Evolutionary conservation across 1,139 yeast species (phyloP), one percentile per base, ranked within the genome.

Genomic region (Magnusiomyces suaveolens): DNA sequence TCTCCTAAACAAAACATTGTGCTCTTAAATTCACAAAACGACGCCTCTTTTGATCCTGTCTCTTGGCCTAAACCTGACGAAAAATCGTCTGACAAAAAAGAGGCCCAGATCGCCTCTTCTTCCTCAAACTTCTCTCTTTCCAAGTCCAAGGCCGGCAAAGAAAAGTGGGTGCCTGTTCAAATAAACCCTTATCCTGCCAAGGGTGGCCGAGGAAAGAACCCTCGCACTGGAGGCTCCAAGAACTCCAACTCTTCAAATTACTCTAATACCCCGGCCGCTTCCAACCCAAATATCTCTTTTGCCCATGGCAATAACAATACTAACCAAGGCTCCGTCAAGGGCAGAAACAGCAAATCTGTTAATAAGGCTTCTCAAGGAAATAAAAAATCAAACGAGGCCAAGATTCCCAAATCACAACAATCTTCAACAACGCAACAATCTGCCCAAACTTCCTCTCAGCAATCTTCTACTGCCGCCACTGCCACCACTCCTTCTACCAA

Each of bases 21-120:
- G 36, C 36, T 29, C 36, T n/a, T n/a, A 29, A 29, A 29, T 12
- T 12, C 36, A 6, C 36, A 29, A 29, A 23, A 33, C 23, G 56
- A 53, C 16, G 14, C 52, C n/a, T 39, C 56, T 16, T 43, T 56
- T 20, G 55, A 56, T 44, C 54, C 58, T 14, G 48, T 38, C 14
- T 46, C 54, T 36, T 56, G 58, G 58, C 58, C 58, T 26, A 56
- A 56, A 50, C 58, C 58, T n/a, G 58, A 56, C 38, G 58, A 56
- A 47, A 50, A 50, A 25, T 39, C 54, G 26, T 18, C 36, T 39
- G 56, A 53, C 24, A 53, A 50, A 46, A 53, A 53, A 51, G 56
- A 53, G 14, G 6, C 36, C 6, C 12, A 8, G 6, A 29, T 29
- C 6, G 36, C 36, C 36, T 29, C 36, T 29, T 24, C 51, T 46